Conservation (phyloP, 768 basidiomycete species). For the Lactarius hatsudake region DNA sequence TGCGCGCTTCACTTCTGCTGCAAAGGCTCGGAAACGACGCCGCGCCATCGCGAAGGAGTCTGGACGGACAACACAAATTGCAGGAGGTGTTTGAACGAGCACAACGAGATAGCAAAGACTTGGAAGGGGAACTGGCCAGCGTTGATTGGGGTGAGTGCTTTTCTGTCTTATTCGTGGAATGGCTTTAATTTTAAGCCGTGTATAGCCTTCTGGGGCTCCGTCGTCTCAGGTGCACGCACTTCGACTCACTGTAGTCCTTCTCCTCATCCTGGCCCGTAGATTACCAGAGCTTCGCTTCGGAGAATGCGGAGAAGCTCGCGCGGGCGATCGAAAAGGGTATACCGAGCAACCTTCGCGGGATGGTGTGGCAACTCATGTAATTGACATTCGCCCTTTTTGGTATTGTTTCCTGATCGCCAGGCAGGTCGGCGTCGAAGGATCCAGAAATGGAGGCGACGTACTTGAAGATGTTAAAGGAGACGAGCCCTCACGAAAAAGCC, state of each 20-base stretch:
- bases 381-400: not conserved
- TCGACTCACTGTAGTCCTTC: conserved; percentile 3
- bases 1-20: conserved; percentile 53
- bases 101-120: conserved; percentile 49
- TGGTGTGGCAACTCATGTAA: conserved; percentile 97
- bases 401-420: conserved; percentile 3
- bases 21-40: conserved; percentile 48
- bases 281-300: conserved; percentile 84
- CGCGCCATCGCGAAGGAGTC: conserved; percentile 43
- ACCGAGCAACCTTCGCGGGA: conserved; percentile 81
- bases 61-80: conserved; percentile 66
- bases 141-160: conserved; percentile 74
- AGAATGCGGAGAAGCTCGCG: conserved; percentile 74
- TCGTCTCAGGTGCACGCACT: conserved; percentile 68
- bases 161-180: conserved; percentile 4
- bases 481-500: conserved; percentile 88
- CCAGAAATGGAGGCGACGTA: conserved; percentile 80
- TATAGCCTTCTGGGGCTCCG: conserved; percentile 91
- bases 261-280: conserved; percentile 43
- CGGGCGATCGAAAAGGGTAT: conserved; percentile 91
- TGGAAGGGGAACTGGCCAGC: conserved; percentile 37
- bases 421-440: conserved; percentile 92
- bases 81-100: conserved; percentile 74
- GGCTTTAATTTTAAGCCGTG: conserved; percentile 12
- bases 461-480: conserved; percentile 74